These are phyloP conservation scores for Botrytis sinoallii DNA, from an alignment of 2,329 filamentous ascomycete genomes.

Conservation along the genomic window DNA sequence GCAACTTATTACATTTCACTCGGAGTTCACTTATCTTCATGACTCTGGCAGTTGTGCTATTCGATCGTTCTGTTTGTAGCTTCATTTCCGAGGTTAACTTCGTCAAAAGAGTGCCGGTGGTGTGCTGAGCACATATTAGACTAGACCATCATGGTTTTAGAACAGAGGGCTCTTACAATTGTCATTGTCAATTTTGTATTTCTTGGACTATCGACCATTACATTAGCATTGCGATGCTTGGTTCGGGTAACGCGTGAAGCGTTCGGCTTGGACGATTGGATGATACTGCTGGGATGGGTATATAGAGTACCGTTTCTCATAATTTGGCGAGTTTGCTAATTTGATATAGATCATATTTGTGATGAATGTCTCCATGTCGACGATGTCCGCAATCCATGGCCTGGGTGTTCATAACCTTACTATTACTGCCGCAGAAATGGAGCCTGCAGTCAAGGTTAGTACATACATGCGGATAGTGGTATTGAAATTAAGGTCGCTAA, in stretches of 20 bases:
- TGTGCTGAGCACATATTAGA: neutral
- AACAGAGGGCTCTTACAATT: neutral
- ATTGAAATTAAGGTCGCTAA: neutral
- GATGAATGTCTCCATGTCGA: constrained; percentile 4
- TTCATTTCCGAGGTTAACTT: neutral
- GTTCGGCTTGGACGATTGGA: constrained; percentile 11
- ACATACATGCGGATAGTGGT: neutral
- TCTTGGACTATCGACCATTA: neutral
- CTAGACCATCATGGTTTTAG: neutral
- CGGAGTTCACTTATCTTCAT: neutral
- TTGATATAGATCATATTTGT: constrained; percentile 1
- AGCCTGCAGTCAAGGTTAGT: constrained; percentile 11
- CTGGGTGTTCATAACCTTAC: constrained; percentile 6
- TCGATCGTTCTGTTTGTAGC: neutral
- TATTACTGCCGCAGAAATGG: constrained; percentile 13
- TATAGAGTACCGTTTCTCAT: neutral
- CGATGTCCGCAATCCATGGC: constrained; percentile 1
- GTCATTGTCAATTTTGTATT: constrained; percentile 15
- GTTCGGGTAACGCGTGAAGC: neutral
- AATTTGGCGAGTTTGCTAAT: neutral
- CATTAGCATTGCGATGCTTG: constrained; percentile 1
- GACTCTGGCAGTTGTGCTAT: neutral
- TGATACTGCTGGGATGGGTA: constrained; percentile 14
- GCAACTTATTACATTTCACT: neutral
- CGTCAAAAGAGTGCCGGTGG: neutral